Evolutionary conservation across 306 rosid species (phyloP), one percentile per base, ranked within the genome.

Genomic region (Senna siamea): DNA sequence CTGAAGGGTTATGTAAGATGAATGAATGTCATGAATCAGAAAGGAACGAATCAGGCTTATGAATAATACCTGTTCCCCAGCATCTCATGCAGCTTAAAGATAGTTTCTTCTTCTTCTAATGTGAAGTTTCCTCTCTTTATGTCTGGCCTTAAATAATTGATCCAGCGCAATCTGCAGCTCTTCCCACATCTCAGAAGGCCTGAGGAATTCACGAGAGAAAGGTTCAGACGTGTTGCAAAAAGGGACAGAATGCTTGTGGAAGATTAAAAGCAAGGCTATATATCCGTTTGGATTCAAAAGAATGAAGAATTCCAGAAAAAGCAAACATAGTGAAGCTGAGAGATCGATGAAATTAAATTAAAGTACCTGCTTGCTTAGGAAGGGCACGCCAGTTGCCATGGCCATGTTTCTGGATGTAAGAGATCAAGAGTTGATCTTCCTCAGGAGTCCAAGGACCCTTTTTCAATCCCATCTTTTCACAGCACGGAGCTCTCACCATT

Each of bases 361-460:
- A 62, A 43, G 68, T 81, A 94, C 99, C 98, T n/a, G 99, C 95
- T 73, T 81, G 93, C 44, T 90, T 95, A 0, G 99, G 99, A 30
- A 95, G 99, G 51, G 99, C 98, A 61, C 99, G 92, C 99, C 99
- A 95, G 52, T 95, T 95, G 26, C 80, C 86, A 83, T 92, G 97
- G 66, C 98, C 98, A 73, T 87, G 74, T 10, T 73, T 74, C 7
- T 86, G 73, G 50, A 95, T 80, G 77, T 76, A 90, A 63, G 92
- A 86, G 2, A 57, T 73, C 70, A 95, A 83, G 72, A 92, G 74
- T 60, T 86, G 83, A 76, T 95, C 98, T 88, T 95, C 99, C 30
- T 95, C 92, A 15, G 87, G 38, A 26, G 92, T 82, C 99, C 99
- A 95, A 17, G 99, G 97, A 66, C 99, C 99, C 63, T 76, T 95